Evolutionary conservation across 75 land plant genomes (phyloP), one percentile per base, ranked within the genome.

Genomic region (Cunninghamia lanceolata): DNA sequence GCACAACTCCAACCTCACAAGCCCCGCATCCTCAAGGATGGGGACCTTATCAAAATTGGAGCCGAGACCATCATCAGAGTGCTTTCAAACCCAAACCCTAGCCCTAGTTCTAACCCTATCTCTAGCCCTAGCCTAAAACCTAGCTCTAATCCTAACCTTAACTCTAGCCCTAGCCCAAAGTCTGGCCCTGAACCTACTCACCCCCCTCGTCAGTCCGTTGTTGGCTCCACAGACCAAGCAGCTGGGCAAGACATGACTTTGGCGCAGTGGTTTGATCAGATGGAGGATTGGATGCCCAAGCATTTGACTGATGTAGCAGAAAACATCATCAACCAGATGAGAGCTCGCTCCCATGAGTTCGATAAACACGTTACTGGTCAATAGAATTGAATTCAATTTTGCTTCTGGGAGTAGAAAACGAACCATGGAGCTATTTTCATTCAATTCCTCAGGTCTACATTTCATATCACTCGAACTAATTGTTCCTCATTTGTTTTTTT

Each of bases 181-280:
- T n/a, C 30, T 50, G 16, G 53, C 16, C 53, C 53, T 50, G 53
- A 50, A 50, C 53, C 14, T 50, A 77, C 68, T 8, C 1, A 1
- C 8, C 68, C 28, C 19, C 43, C 9, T 5, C 43, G 28, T 39
- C 80, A 77, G 36, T 43, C 80, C 38, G 46, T 87, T 25, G n/a
- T 66, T 32, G 88, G 79, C 9, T 47, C 53, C 38, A 82, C 83
- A 21, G 86, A 73, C 17, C 83, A 54, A 32, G 32, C 47, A 19
- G 47, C 7, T 85, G 84, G 86, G 89, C 91, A 89, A 54, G 88
- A 87, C 36, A 88, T 91, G 83, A 88, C 89, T 6, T 85, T 93
- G 9, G 92, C 87, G 19, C 84, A 89, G 34, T 93, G 91, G 91
- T 89, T 93, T 81, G 88, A 91, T 80, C 89, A 85, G 75, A 56